Base-by-base conservation (phyloP, 2,329 filamentous ascomycete species). In the Xylaria multiplex region DNA sequence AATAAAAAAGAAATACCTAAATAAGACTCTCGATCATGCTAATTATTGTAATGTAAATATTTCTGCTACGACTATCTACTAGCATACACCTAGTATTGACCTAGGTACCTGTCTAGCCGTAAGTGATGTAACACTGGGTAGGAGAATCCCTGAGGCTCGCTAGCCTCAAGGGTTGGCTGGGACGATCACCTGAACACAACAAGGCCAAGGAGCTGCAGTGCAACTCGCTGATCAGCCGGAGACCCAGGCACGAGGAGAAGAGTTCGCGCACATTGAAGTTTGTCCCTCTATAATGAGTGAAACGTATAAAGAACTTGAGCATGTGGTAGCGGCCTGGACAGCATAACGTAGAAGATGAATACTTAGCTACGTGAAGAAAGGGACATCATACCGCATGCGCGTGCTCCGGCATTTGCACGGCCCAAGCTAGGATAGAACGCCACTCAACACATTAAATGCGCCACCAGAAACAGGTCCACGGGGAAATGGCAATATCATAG, bases 101-200 rank as follows among this genome's bases (percentile, higher is more conserved):
- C 35, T 13, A 37, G 11, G 8, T 37, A 37, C 19, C 19, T 19
- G 35, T 8, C 8, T 37, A 37, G 35, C 11, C 27, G 2, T 48
- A 35, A n/a, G 49, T 57, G 35, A 66, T 66, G 67, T 58, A 65
- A 69, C 61, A 46, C 45, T 49, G 43, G 8, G 64, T 61, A 65
- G 58, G 58, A 61, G 58, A 63, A 65, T 66, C 65, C 65, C 52
- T 68, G 66, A 64, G 66, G 59, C 59, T 62, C 32, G 56, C 58
- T 69, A 68, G 62, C 59, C 59, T 69, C 65, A 63, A 69, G 61
- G 40, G 62, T 61, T 65, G 68, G 65, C 62, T 59, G 55, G 30
- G 63, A 49, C 59, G 68, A 70, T 70, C 68, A 70, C 60, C 59
- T 69, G 68, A 59, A 57, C 62, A 61, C 43, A 53, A 58, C 16